phyloP scores from a whole-genome alignment of 2,329 filamentous ascomycete species.

The Fusarium aywerte region DNA sequence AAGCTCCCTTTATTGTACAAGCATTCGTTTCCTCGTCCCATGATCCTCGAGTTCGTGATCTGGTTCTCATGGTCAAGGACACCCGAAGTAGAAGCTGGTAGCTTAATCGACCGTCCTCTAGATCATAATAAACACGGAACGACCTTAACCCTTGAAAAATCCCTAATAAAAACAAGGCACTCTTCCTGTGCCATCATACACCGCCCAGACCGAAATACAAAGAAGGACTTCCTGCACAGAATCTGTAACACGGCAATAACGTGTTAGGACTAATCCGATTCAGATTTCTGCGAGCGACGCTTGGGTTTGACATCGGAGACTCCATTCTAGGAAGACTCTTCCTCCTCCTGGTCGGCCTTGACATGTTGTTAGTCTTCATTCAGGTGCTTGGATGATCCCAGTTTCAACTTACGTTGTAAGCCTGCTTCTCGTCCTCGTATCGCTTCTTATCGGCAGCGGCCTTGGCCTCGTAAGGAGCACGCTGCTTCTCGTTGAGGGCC shows the following conservation, averaged over 20 bases:
- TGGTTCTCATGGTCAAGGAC: conserved; percentile 41
- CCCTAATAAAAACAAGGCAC: conserved; percentile 54
- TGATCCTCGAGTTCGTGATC: conserved; percentile 41
- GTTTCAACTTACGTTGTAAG: conserved; percentile 77
- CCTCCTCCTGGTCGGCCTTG: conserved; percentile 70
- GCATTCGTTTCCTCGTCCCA: conserved; percentile 46
- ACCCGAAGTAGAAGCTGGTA: conserved; percentile 35
- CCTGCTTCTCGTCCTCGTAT: conserved; percentile 97
- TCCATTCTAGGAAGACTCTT: conserved; percentile 59
- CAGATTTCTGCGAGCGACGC: conserved; percentile 21
- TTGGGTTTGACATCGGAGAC: conserved; percentile 17
- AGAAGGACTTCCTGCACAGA: conserved; percentile 40
- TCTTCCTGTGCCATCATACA: conserved; percentile 57
- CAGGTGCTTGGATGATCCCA: conserved; percentile 1
- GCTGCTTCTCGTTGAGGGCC: conserved; percentile 92
- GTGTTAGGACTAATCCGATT: conserved; percentile 23
- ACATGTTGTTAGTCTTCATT: conserved; percentile 45
- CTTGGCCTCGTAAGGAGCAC: conserved; percentile 94
- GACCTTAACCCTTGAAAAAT: conserved; percentile 50
- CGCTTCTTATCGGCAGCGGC: conserved; percentile 98
- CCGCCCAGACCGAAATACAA: conserved; percentile 54
- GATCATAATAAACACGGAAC: conserved; percentile 48
- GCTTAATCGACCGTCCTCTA: conserved; percentile 46
- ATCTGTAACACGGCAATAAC: conserved; percentile 21
- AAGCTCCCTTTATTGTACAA: conserved; percentile 47